These are phyloP conservation scores for Ogataea trehaloabstinens DNA, from an alignment of 805 yeast species.

Conservation along the genomic window DNA sequence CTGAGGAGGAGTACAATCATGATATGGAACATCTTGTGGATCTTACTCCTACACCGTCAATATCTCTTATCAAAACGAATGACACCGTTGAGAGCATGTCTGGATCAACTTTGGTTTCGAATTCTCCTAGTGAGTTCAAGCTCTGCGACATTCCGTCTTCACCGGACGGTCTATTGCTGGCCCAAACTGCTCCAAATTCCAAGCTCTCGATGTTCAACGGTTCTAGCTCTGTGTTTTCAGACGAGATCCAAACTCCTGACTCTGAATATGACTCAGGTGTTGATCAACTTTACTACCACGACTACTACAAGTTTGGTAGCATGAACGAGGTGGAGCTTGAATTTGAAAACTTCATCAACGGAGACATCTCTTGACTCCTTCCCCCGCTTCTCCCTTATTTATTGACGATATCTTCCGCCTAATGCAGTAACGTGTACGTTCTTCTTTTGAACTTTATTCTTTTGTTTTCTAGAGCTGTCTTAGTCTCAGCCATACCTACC, in stretches of 20 bases:
- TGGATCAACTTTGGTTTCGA: constrained; percentile 21
- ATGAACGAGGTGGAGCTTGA: constrained; percentile 26
- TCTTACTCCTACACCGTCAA: constrained; percentile 22
- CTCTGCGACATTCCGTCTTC: constrained; percentile 19
- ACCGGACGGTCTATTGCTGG: constrained; percentile 8
- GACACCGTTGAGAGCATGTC: constrained; percentile 27
- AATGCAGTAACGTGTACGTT: constrained; percentile 6
- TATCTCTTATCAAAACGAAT: constrained; percentile 27
- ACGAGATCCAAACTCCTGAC: constrained; percentile 5
- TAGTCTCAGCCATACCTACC: too few species aligned
- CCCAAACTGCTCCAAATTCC: not conserved
- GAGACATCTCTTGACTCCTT: constrained; percentile 18
- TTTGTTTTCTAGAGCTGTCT: not conserved
- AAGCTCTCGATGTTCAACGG: constrained; percentile 14
- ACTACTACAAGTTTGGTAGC: constrained; percentile 23
- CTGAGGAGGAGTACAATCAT: constrained; percentile 23
- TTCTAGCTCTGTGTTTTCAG: constrained; percentile 10
- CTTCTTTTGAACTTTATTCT: not conserved
- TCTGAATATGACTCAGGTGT: constrained; percentile 8
- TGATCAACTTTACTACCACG: constrained; percentile 16
- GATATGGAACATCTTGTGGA: constrained; percentile 16
- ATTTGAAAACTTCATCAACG: constrained; percentile 30
- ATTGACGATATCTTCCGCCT: constrained; percentile 4
- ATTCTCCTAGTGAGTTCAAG: constrained; percentile 20
- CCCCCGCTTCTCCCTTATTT: constrained; percentile 7